These are phyloP conservation scores for Cymbopogon flexuosus DNA, from an alignment of 202 grass and related monocot species.

Conservation along the genomic window DNA sequence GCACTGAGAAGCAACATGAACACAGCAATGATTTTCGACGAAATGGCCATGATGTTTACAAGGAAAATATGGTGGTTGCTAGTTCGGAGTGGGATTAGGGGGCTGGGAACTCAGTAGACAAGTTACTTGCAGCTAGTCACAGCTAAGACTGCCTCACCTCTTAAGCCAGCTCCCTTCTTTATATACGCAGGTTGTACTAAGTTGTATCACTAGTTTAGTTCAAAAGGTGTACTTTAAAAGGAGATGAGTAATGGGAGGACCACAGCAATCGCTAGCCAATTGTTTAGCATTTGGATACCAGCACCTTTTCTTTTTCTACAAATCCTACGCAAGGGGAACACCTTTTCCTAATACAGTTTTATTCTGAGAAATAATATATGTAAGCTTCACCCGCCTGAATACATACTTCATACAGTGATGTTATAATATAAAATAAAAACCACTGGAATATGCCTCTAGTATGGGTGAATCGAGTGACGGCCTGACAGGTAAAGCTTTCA, in stretches of 20 bases:
- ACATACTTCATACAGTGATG: slow-evolving; percentile 16
- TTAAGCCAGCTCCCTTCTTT: slow-evolving; percentile 37
- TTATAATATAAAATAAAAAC: slow-evolving; percentile 1
- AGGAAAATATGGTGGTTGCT: background rate
- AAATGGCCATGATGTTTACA: slow-evolving; percentile 40
- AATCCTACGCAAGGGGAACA: slow-evolving; percentile 28
- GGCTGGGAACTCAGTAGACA: slow-evolving; percentile 8
- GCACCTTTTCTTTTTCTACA: background rate
- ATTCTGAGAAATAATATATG: slow-evolving; percentile 41
- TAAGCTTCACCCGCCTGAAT: slow-evolving; percentile 27
- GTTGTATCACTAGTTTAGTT: slow-evolving; percentile 34
- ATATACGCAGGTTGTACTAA: slow-evolving; percentile 37
- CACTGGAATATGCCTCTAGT: slow-evolving; percentile 24
- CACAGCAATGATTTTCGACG: background rate
- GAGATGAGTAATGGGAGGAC: slow-evolving; percentile 40
- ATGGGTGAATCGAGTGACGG: background rate
- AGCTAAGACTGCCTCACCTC: slow-evolving; percentile 33
- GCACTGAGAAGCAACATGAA: slow-evolving; percentile 33
- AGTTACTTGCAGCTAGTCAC: slow-evolving; percentile 13
- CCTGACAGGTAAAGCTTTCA: slow-evolving; percentile 25
- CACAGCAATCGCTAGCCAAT: slow-evolving; percentile 31
- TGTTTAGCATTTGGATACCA: slow-evolving; percentile 33
- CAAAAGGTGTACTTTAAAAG: slow-evolving; percentile 37
- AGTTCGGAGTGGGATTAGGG: slow-evolving; percentile 12
- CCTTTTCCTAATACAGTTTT: slow-evolving; percentile 50